Evolutionary conservation across 2,329 filamentous ascomycete genomes (phyloP).

Genomic region (Aspergillus pseudotamarii): DNA sequence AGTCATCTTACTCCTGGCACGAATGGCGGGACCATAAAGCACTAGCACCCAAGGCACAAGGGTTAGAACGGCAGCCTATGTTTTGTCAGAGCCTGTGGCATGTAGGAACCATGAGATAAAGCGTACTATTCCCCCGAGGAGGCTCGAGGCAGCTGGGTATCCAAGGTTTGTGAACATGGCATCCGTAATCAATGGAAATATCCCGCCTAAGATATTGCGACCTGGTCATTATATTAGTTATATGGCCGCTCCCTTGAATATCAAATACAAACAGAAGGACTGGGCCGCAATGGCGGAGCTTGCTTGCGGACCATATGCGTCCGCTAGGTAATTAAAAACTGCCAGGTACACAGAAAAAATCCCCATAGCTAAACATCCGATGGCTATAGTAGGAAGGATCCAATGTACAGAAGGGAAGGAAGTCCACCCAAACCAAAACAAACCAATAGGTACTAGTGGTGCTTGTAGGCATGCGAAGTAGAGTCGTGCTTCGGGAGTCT

Average conservation of each 20-base stretch:
- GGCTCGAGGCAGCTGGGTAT: slow-evolving; percentile 68
- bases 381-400: slow-evolving; percentile 70
- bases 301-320: slow-evolving; percentile 82
- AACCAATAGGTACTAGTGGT: slow-evolving; percentile 72
- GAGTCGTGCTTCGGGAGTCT: slow-evolving; percentile 72
- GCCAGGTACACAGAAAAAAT: slow-evolving; percentile 86
- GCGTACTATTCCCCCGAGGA: slow-evolving; percentile 73
- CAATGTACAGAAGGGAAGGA: slow-evolving; percentile 65
- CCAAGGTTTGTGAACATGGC: slow-evolving; percentile 74
- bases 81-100: slow-evolving; percentile 9
- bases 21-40: too few relatives aligned
- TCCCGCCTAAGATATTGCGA: slow-evolving; percentile 78
- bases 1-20: too few relatives aligned
- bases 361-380: slow-evolving; percentile 77
- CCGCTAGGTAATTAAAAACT: slow-evolving; percentile 90
- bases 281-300: slow-evolving; percentile 85
- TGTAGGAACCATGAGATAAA: background rate
- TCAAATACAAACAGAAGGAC: slow-evolving; percentile 63
- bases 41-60: slow-evolving; percentile 81
- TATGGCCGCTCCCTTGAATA: background rate
- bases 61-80: slow-evolving; percentile 61
- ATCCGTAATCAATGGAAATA: slow-evolving; percentile 76
- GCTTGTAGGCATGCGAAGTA: slow-evolving; percentile 82
- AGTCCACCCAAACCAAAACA: slow-evolving; percentile 81
- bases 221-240: slow-evolving; percentile 23